Conservation (phyloP, 345 rosid species). For the Rhodamnia argentea region DNA sequence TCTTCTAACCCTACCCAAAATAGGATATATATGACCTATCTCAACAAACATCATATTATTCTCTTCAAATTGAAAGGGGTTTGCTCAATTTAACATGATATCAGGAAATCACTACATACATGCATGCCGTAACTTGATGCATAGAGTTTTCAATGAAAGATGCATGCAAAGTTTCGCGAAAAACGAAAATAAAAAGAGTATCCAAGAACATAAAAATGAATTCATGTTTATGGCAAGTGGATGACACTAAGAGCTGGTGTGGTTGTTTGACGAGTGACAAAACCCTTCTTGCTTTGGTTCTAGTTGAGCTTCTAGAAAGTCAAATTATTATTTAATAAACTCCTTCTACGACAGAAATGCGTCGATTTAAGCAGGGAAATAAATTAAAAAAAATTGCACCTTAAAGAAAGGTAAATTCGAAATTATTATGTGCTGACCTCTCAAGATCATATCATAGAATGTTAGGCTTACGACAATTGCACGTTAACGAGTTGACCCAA, state of each 20-base stretch:
- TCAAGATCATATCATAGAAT: background rate
- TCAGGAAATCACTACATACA: no score
- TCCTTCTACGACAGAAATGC: background rate
- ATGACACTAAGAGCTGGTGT: background rate
- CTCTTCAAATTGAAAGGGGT: no score
- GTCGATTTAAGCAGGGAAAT: background rate
- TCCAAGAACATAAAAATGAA: background rate
- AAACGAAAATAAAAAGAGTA: background rate
- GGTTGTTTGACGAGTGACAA: background rate
- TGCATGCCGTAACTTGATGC: no score
- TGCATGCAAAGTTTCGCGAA: background rate
- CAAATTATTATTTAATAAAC: background rate
- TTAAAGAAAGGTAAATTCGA: background rate
- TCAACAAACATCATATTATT: no score
- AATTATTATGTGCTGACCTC: background rate
- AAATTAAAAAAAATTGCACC: background rate
- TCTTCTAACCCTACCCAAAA: background rate
- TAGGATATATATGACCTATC: background rate
- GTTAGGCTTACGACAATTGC: background rate
- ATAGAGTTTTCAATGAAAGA: background rate
- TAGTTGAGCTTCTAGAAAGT: background rate
- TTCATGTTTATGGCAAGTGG: background rate
- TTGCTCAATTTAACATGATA: no score
- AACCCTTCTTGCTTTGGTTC: background rate
- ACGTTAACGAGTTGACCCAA: background rate